These are phyloP conservation scores for Pestalotiopsis sp. DNA, from an alignment of 2,329 filamentous ascomycete species.

Conservation along the genomic window DNA sequence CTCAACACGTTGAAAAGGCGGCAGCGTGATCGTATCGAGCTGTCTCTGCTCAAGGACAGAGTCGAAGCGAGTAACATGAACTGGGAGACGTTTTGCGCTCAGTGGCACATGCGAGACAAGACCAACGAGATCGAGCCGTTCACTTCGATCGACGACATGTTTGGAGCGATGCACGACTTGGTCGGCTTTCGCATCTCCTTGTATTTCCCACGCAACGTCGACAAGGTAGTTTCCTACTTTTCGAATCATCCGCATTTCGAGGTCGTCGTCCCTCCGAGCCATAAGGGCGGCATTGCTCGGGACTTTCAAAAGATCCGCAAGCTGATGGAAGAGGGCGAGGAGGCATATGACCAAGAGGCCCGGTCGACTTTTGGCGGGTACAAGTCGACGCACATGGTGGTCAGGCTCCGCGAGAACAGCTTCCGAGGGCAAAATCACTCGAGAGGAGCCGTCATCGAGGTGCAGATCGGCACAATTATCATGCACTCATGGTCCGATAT, in stretches of 20 bases:
- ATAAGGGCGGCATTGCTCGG: background rate
- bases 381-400: background rate
- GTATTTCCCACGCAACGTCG: background rate
- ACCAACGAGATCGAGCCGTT: background rate
- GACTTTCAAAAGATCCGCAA: background rate
- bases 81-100: background rate
- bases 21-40: background rate
- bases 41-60: background rate
- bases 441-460: conserved; percentile 21
- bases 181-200: background rate
- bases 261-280: background rate
- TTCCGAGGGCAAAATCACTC: background rate
- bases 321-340: background rate
- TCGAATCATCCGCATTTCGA: background rate
- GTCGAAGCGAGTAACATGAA: background rate
- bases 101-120: background rate
- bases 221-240: background rate
- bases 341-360: background rate
- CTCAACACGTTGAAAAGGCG: background rate
- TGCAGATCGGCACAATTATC: conserved; percentile 31
- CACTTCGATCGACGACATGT: background rate
- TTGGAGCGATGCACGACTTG: background rate
- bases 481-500: conserved; percentile 30
- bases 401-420: background rate
- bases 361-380: background rate